Conservation (phyloP, 257 asterid genomes). For the Nicotiana obtusifolia region DNA sequence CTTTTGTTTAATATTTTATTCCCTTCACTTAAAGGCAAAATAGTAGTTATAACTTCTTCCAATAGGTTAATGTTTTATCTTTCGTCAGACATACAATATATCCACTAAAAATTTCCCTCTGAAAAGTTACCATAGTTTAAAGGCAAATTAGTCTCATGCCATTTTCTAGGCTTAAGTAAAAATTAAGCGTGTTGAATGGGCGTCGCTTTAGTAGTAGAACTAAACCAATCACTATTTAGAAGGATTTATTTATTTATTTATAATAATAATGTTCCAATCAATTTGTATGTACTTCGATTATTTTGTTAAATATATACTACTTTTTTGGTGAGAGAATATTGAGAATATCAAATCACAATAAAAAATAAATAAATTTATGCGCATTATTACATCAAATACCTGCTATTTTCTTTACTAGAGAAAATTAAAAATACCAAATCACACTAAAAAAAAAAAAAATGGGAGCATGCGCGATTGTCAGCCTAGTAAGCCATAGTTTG, state of each 20-base stretch:
- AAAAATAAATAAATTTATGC: too few species aligned
- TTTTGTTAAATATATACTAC: too few species aligned
- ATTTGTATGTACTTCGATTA: background rate
- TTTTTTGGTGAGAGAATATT: too few species aligned
- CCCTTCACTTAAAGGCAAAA: background rate
- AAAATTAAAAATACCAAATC: background rate
- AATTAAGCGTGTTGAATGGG: background rate
- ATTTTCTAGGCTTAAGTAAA: background rate
- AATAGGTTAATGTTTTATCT: background rate
- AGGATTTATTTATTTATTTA: too few species aligned
- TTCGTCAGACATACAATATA: background rate
- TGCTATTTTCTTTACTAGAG: rapidly evolving
- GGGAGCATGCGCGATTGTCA: constrained; percentile 23
- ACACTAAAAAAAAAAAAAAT: background rate
- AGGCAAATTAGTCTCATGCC: background rate
- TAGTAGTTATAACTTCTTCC: background rate
- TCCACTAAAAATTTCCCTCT: background rate
- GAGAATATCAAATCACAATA: too few species aligned
- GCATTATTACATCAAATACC: background rate
- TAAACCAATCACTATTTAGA: too few species aligned
- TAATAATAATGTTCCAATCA: background rate
- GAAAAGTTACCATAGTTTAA: background rate
- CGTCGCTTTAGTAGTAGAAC: background rate
- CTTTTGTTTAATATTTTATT: background rate
- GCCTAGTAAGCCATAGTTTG: constrained; percentile 16